Evolutionary conservation across 192 early-diverging fungal genomes (phyloP).

Genomic region (Umbelopsis ramanniana): DNA sequence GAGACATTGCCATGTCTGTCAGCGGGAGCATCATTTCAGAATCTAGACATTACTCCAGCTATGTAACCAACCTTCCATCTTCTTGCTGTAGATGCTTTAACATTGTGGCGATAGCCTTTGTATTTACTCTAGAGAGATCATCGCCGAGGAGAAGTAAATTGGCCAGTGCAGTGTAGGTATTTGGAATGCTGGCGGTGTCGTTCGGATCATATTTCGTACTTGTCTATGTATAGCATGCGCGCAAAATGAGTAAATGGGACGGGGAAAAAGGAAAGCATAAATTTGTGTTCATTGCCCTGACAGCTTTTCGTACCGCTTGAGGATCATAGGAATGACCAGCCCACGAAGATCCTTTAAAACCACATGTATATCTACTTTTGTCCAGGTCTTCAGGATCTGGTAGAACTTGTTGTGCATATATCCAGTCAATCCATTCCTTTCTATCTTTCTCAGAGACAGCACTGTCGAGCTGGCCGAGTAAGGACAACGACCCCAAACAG

Average conservation of each 20-base stretch:
- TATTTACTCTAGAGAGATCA: slow-evolving; percentile 83
- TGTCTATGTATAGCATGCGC: neutral
- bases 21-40: too few species aligned
- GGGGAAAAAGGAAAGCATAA: too few species aligned
- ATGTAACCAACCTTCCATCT: slow-evolving; percentile 66
- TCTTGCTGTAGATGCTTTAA: slow-evolving; percentile 71
- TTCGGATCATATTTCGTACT: slow-evolving; percentile 36
- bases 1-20: too few species aligned
- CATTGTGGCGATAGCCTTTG: slow-evolving; percentile 60
- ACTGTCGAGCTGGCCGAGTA: slow-evolving; percentile 72
- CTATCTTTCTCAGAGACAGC: slow-evolving; percentile 57
- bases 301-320: slow-evolving; percentile 43
- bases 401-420: slow-evolving; percentile 92
- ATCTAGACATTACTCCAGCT: too few species aligned
- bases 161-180: slow-evolving; percentile 90
- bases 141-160: slow-evolving; percentile 86
- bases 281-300: too few species aligned
- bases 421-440: slow-evolving; percentile 88
- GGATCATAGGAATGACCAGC: slow-evolving; percentile 60
- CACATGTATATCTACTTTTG: slow-evolving; percentile 54
- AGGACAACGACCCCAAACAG: slow-evolving; percentile 78
- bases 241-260: too few species aligned
- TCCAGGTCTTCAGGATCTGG: slow-evolving; percentile 38
- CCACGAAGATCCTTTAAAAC: slow-evolving; percentile 75
- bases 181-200: slow-evolving; percentile 69